Base-by-base conservation (phyloP, 345 rosid genomes). In the Alliaria petiolata region DNA sequence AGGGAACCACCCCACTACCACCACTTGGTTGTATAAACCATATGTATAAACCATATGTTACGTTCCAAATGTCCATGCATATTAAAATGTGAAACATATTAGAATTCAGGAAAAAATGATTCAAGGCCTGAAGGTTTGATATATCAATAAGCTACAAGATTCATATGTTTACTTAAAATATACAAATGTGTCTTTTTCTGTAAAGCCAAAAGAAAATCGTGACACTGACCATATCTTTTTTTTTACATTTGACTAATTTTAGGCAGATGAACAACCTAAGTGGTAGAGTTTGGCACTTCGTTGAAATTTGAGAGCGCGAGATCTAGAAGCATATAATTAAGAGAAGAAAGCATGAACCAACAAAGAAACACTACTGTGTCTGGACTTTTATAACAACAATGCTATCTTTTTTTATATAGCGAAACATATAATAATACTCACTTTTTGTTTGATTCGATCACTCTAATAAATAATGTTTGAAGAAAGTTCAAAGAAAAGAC, bases 241-340 rank as follows among this genome's bases (percentile, higher is more conserved):
- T n/a, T n/a, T n/a, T n/a, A n/a, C n/a, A n/a, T n/a, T n/a, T n/a
- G n/a, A n/a, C n/a, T n/a, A n/a, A n/a, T n/a, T n/a, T n/a, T n/a
- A n/a, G n/a, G n/a, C n/a, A n/a, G n/a, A n/a, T n/a, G n/a, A n/a
- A n/a, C n/a, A n/a, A n/a, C n/a, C n/a, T n/a, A n/a, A n/a, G n/a
- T n/a, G n/a, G 40, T 55, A 65, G 72, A 74, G 53, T 65, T 74
- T 30, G 66, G 77, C 71, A 74, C 46, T 56, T 57, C 30, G 77
- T 57, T 65, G 72, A 74, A 74, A 65, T 38, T 47, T 56, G 13
- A 56, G 33, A 36, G 50, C 35, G 47, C 11, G 7, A 34, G 15
- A 34, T 63, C 44, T 4, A 62, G 47, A 35, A 72, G 65, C 59
- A 65, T n/a, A n/a, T 65, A 38, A 62, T 10, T 51, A 46, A 47